A percentile compares a stretch with the other conserved stretches of the same genome.
phyloP scores from a whole-genome alignment of 2,329 filamentous ascomycete genomes.

The Metarhizium sp. region DNA sequence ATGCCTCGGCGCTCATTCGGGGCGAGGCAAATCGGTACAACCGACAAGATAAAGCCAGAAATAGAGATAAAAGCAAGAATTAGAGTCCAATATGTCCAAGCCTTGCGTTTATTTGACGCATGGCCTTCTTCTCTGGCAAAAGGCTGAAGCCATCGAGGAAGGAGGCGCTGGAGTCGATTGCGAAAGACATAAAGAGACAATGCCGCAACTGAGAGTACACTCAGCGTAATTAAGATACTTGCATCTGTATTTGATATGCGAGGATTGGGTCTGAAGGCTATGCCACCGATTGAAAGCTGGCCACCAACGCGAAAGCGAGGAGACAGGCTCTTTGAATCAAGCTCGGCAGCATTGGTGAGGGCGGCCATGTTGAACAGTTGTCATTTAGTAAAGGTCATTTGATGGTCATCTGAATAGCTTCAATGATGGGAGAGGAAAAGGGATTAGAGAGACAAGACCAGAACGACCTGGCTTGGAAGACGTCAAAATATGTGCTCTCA shows the following conservation, averaged over 20 bases:
- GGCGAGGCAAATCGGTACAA: constrained; percentile 19
- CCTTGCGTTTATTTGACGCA: constrained; percentile 13
- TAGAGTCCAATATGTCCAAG: constrained; percentile 31
- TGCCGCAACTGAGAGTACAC: constrained; percentile 18
- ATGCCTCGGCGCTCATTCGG: constrained; percentile 17
- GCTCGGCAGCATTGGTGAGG: not conserved
- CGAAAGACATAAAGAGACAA: constrained; percentile 19
- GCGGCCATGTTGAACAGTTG: not conserved
- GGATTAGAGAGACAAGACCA: too few species aligned
- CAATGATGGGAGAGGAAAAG: not conserved
- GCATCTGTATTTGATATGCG: constrained; percentile 4
- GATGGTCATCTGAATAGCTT: not conserved
- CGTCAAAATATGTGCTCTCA: too few species aligned
- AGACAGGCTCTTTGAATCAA: not conserved
- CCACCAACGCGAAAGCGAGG: not conserved
- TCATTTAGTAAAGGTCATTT: not conserved
- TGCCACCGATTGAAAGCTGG: not conserved
- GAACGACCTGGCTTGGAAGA: too few species aligned
- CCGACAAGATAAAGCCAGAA: constrained; percentile 24
- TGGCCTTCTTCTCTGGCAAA: constrained; percentile 32
- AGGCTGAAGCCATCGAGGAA: constrained; percentile 31
- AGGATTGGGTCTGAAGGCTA: not conserved
- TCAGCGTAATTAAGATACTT: constrained; percentile 12
- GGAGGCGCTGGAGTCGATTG: constrained; percentile 15
- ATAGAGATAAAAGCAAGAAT: constrained; percentile 22